Conservation (phyloP, 1,139 yeast genomes). For the Hemisphaericaspora subhashii region DNA sequence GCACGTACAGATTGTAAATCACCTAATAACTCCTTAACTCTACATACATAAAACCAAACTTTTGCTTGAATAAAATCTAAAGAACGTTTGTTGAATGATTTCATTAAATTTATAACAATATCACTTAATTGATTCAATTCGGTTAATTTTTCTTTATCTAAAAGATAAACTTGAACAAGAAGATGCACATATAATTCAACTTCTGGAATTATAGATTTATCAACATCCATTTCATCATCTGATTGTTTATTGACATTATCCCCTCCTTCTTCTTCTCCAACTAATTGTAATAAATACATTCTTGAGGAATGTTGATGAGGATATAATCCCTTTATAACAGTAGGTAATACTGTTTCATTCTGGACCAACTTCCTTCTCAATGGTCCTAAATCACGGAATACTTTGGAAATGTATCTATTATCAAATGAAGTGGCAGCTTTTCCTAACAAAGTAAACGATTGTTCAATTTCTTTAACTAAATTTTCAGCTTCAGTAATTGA, state of each 20-base stretch:
- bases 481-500: conserved; percentile 8
- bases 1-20: conserved; percentile 67
- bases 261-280: conserved; percentile 25
- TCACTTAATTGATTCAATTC: conserved; percentile 54
- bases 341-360: conserved; percentile 47
- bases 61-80: conserved; percentile 87
- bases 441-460: conserved; percentile 53
- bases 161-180: conserved; percentile 70
- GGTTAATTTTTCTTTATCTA: conserved; percentile 57
- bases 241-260: conserved; percentile 21
- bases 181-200: conserved; percentile 79
- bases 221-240: conserved; percentile 16
- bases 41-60: conserved; percentile 87
- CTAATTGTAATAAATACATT: conserved; percentile 41
- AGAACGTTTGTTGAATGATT: conserved; percentile 73
- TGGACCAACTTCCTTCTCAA: conserved; percentile 65
- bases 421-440: conserved; percentile 80
- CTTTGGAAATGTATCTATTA: conserved; percentile 83
- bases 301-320: conserved; percentile 31
- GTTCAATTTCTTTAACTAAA: conserved; percentile 47
- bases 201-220: conserved; percentile 51
- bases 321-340: conserved; percentile 55
- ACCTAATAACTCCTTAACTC: conserved; percentile 70
- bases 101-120: conserved; percentile 55
- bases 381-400: conserved; percentile 77